Base-by-base conservation (phyloP, 148 eudicot species). In the Beta vulgaris region DNA sequence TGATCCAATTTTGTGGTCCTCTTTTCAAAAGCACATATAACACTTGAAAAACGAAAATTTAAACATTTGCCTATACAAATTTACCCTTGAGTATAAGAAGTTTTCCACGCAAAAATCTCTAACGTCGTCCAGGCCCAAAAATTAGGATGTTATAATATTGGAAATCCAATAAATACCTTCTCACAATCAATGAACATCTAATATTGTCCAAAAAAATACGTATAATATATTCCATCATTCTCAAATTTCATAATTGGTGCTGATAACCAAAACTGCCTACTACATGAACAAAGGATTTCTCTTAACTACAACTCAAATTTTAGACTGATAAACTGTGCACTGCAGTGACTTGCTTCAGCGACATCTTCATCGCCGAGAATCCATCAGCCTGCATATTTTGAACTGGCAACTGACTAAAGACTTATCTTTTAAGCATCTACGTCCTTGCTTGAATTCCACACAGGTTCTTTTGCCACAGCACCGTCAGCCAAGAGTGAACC, bases 361-460 rank as follows among this genome's bases (percentile, higher is more conserved):
- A 74, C 66, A 74, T 77, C 85, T 81, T 81, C 82, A 74, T 79
- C 80, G 37, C 78, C 34, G 74, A n/a, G n/a, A 66, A 76, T 32
- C 37, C 34, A 61, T 62, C 69, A 65, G 71, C 71, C 71, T 40
- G 35, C 19, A 26, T 40, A 42, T 8, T 25, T 23, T 40, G 28
- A 43, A 42, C 46, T 67, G 14, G 36, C 19, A 67, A 40, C 71
- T 36, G 68, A 7, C 68, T 25, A 74, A 26, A 46, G 34, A 43
- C 68, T 29, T 3, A 72, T 54, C 64, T 59, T 78, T 83, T 76
- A 89, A 31, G 90, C 92, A 19, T 74, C 82, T 72, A 87, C 84
- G 82, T 89, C 93, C 85, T 89, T 89, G 62, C 80, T 85, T 29
- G 85, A 79, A 55, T 78, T 87, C 93, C 93, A 89, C 18, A 71